phyloP scores from a whole-genome alignment of 2,329 filamentous ascomycete species.

The Lasiodiplodia sp. region DNA sequence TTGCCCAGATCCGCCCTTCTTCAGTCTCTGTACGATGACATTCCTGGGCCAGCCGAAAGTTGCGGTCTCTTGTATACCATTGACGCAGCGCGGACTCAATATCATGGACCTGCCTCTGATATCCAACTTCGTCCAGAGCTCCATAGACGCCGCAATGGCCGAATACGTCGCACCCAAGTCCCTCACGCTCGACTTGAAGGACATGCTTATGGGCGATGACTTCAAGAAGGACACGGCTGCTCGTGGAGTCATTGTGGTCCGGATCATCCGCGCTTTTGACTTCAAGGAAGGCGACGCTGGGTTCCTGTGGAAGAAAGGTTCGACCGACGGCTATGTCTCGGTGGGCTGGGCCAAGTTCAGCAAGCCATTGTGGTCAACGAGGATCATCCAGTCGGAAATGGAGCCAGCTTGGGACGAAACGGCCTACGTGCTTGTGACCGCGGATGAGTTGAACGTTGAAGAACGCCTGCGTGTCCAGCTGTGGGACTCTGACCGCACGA shows the following conservation, averaged over 20 bases:
- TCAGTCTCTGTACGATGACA: slow-evolving; percentile 75
- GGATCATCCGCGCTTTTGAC: slow-evolving; percentile 70
- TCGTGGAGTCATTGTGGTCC: slow-evolving; percentile 70
- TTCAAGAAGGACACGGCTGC: slow-evolving; percentile 77
- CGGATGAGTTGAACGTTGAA: slow-evolving; percentile 74
- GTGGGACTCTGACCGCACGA: slow-evolving; percentile 77
- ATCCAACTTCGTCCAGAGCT: slow-evolving; percentile 76
- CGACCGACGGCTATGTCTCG: slow-evolving; percentile 74
- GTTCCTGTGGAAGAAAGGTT: slow-evolving; percentile 65
- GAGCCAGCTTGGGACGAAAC: slow-evolving; percentile 76
- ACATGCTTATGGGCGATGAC: slow-evolving; percentile 79
- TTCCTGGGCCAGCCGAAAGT: slow-evolving; percentile 79
- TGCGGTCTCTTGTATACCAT: slow-evolving; percentile 72
- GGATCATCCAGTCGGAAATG: slow-evolving; percentile 70
- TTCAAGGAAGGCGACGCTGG: slow-evolving; percentile 76
- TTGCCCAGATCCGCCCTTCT: slow-evolving; percentile 78
- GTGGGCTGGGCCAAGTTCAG: slow-evolving; percentile 82
- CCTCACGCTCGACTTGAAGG: slow-evolving; percentile 75
- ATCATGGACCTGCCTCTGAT: slow-evolving; percentile 79
- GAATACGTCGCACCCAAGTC: slow-evolving; percentile 81
- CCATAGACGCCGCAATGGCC: slow-evolving; percentile 75
- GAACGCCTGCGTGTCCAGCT: slow-evolving; percentile 74
- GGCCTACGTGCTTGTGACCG: slow-evolving; percentile 71
- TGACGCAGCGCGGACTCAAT: slow-evolving; percentile 73
- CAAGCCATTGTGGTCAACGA: slow-evolving; percentile 70